These are phyloP conservation scores for Hypomyces perniciosus DNA, from an alignment of 2,329 filamentous ascomycete species.

Conservation along the genomic window DNA sequence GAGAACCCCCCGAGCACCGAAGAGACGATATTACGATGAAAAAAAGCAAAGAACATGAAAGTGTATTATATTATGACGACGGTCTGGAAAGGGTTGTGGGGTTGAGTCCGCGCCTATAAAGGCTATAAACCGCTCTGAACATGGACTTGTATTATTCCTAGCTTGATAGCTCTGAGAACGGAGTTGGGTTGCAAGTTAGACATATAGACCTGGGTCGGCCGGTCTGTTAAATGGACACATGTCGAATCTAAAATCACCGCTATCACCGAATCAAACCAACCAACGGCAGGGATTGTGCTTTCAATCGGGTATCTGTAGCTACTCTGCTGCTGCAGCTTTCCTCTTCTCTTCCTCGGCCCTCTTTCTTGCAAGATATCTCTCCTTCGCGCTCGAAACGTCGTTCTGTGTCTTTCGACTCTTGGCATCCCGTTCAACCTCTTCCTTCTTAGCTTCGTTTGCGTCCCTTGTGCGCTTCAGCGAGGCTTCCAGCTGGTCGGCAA, in stretches of 20 bases:
- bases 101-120: neutral
- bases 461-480: constrained; percentile 66
- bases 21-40: neutral
- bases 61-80: neutral
- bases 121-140: neutral
- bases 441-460: constrained; percentile 59
- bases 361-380: constrained; percentile 74
- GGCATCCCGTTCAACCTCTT: constrained; percentile 55
- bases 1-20: neutral
- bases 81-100: neutral
- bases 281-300: neutral
- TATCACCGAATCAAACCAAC: neutral
- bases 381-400: constrained; percentile 72
- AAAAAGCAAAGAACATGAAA: neutral
- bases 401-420: constrained; percentile 74
- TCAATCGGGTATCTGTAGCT: constrained; percentile 26
- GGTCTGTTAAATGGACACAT: neutral
- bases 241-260: neutral
- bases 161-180: neutral
- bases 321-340: constrained; percentile 27
- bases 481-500: constrained; percentile 70
- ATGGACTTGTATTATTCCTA: neutral
- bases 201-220: neutral
- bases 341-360: constrained; percentile 65
- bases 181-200: neutral